Base-by-base conservation (phyloP, 2,329 filamentous ascomycete species). In the Venturia asperata region DNA sequence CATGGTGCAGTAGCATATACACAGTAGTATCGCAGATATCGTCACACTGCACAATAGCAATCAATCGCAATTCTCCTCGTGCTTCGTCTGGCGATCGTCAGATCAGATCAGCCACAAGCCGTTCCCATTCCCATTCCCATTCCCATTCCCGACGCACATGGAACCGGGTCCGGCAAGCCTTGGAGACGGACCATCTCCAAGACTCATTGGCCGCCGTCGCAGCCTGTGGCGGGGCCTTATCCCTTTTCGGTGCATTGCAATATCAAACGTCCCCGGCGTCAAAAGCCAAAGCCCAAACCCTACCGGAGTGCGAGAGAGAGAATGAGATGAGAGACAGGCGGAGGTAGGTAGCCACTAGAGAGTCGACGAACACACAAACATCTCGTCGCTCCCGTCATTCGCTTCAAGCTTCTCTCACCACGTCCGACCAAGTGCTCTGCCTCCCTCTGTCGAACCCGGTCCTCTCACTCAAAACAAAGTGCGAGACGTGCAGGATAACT, bases 201-300 rank as follows among this genome's bases (percentile, higher is more conserved):
- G 30, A 34, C 30, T 34, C 30, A 58, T 58, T 21, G 47, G 47
- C 47, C 13, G 4, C 21, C 47, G 13, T 15, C 21, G 21, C 21
- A 13, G 2, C 10, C 10, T 27, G 47, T 52, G 47, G 47, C 47
- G 47, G 47, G 47, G 21, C 24, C 47, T 52, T 52, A 10, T 27
- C 47, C 47, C 13, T 10, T 24, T 52, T 21, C 3, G 47, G 47
- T 21, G 21, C 24, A 27, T 52, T 21, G 47, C 47, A 52, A 52
- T 52, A 52, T 52, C 47, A 52, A 52, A 52, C 47, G 47, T 52
- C 10, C 47, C 47, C 9, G 47, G 47, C 52, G 52, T 58, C 52
- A 58, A 58, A 52, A 37, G 30, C 19, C 11, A 58, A 58, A 37
- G 19, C 17, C 30, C 37, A 58, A 58, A 58, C 52, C 52, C 52